Evolutionary conservation across 495 filamentous ascomycete genomes (phyloP).

Genomic region (Penicillium canariense): DNA sequence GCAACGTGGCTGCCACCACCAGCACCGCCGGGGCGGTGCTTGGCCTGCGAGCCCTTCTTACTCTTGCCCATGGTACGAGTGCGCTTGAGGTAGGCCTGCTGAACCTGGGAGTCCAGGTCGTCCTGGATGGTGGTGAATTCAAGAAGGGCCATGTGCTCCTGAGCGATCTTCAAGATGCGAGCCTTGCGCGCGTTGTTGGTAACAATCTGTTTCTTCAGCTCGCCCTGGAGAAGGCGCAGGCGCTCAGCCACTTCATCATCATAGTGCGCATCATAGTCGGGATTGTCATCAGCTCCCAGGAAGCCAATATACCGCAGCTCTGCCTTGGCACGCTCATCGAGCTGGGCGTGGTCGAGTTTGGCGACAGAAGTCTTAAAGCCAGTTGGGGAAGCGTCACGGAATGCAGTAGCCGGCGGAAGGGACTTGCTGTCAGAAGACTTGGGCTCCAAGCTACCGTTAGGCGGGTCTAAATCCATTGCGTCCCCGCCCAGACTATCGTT

Average conservation of each 20-base stretch:
- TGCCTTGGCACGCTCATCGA: slow-evolving; percentile 86
- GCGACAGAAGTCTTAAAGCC: slow-evolving; percentile 55
- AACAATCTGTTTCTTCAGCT: slow-evolving; percentile 76
- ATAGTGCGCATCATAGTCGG: slow-evolving; percentile 80
- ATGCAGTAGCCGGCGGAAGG: slow-evolving; percentile 68
- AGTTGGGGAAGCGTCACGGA: slow-evolving; percentile 65
- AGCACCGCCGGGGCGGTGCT: slow-evolving; percentile 62
- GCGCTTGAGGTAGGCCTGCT: slow-evolving; percentile 91
- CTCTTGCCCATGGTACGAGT: slow-evolving; percentile 91
- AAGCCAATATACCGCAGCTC: slow-evolving; percentile 95
- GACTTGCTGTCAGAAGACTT: slow-evolving; percentile 46
- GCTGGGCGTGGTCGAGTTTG: slow-evolving; percentile 75
- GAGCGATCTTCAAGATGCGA: slow-evolving; percentile 76
- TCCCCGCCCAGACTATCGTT: slow-evolving; percentile 52
- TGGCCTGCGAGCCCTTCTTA: slow-evolving; percentile 74
- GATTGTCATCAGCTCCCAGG: slow-evolving; percentile 64
- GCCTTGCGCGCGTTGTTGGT: slow-evolving; percentile 88
- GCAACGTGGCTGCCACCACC: slow-evolving; percentile 54
- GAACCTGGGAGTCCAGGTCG: slow-evolving; percentile 92
- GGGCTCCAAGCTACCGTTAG: slow-evolving; percentile 39
- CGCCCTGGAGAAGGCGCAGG: slow-evolving; percentile 75
- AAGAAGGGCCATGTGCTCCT: slow-evolving; percentile 89
- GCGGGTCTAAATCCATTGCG: slow-evolving; percentile 48
- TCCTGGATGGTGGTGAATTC: slow-evolving; percentile 97
- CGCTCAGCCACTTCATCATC: slow-evolving; percentile 95